A percentile compares a stretch with the other conserved stretches of the same genome.
Conservation (phyloP, 257 asterid species). For the Solanum chiquidenum region DNA sequence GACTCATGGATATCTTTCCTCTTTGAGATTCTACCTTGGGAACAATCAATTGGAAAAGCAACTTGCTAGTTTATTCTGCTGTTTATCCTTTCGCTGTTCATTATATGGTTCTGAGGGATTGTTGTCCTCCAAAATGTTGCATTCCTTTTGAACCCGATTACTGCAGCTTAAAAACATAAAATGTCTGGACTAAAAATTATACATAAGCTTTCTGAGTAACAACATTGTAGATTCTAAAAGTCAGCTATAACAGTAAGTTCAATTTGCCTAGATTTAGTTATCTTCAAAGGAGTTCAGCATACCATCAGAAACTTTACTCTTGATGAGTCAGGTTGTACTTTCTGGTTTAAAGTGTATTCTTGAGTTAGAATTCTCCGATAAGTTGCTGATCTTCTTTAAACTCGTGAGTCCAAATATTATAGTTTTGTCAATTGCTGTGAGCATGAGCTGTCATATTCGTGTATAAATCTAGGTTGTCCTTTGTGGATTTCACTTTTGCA, state of each 20-base stretch:
- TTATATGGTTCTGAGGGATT: background rate
- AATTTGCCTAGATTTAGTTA: background rate
- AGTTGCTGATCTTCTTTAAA: background rate
- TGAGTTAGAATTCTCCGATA: background rate
- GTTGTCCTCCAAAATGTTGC: background rate
- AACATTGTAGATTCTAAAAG: background rate
- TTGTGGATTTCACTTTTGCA: slow-evolving; percentile 8
- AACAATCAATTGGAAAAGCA: background rate
- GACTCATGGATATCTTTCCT: background rate
- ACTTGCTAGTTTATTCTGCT: background rate
- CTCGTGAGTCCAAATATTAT: background rate
- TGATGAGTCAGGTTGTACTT: background rate
- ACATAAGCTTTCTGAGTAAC: background rate
- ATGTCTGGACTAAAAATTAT: background rate
- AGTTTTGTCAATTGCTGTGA: background rate
- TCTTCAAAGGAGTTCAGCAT: background rate
- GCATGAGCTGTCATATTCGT: background rate
- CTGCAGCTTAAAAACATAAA: background rate
- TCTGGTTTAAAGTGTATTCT: background rate
- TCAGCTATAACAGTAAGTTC: background rate
- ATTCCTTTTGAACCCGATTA: background rate
- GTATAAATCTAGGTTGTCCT: background rate
- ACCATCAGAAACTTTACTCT: background rate
- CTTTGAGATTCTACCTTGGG: background rate
- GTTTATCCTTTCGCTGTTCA: background rate